phyloP scores from a whole-genome alignment of 306 rosid species.

The Pyrus betulifolia region DNA sequence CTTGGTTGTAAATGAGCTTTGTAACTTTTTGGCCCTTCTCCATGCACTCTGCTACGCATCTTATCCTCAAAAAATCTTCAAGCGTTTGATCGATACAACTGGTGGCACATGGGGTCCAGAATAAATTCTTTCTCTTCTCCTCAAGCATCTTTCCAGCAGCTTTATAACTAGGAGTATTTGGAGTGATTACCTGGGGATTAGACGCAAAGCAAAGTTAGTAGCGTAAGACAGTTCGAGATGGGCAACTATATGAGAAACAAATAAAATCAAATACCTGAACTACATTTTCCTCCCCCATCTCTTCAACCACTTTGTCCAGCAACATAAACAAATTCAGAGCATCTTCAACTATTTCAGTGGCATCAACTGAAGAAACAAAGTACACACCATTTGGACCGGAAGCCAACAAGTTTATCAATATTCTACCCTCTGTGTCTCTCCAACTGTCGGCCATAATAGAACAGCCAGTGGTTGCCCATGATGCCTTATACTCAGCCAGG shows the following conservation, averaged over 20 bases:
- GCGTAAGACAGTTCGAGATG: slow-evolving; percentile 16
- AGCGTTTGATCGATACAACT: slow-evolving; percentile 71
- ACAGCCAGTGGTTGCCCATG: slow-evolving; percentile 86
- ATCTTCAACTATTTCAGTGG: slow-evolving; percentile 59
- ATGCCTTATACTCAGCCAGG: slow-evolving; percentile 68
- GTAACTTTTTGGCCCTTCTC: slow-evolving; percentile 76
- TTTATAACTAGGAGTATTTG: slow-evolving; percentile 63
- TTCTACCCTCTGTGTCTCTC: slow-evolving; percentile 67
- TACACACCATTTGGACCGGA: slow-evolving; percentile 79
- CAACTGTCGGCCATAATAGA: slow-evolving; percentile 83
- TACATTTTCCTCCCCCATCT: slow-evolving; percentile 83
- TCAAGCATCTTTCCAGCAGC: slow-evolving; percentile 90
- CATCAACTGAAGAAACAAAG: slow-evolving; percentile 79
- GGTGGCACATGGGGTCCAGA: slow-evolving; percentile 92
- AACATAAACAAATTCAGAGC: slow-evolving; percentile 66
- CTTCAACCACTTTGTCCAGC: slow-evolving; percentile 80
- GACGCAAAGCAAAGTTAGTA: slow-evolving; percentile 12
- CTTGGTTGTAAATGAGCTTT: slow-evolving; percentile 68
- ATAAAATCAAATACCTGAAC: slow-evolving; percentile 69
- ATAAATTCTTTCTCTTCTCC: slow-evolving; percentile 74
- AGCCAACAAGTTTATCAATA: slow-evolving; percentile 65
- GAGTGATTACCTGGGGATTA: slow-evolving; percentile 64
- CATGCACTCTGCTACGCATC: slow-evolving; percentile 77
- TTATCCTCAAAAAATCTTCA: slow-evolving; percentile 72
- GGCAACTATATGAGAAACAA: slow-evolving; percentile 20